Percentiles rank a stretch among this genome's conserved stretches.
Evolutionary conservation across 805 yeast genomes (phyloP).

Genomic region (Alloascoidea hylecoeti): DNA sequence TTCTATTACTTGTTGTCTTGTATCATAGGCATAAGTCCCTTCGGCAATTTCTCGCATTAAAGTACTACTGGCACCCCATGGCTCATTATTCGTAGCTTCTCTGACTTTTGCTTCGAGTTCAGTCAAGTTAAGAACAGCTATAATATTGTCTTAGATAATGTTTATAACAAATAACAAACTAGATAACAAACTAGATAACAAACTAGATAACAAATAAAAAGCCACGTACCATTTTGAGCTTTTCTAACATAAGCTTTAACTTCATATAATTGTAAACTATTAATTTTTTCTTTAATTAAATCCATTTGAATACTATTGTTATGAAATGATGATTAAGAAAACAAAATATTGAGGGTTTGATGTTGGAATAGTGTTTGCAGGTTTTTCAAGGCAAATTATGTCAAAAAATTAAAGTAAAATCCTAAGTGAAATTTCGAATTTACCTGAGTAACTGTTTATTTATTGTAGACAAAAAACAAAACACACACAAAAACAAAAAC

Average conservation of each 20-base stretch:
- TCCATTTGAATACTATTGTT: no score
- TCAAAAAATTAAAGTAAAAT: no score
- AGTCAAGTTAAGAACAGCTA: constrained; percentile 78
- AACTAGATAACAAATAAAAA: neutral
- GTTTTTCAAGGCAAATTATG: no score
- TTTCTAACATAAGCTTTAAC: constrained; percentile 95
- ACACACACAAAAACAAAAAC: no score
- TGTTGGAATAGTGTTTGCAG: no score
- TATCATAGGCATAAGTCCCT: constrained; percentile 53
- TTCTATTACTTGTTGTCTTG: neutral
- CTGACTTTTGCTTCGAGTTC: constrained; percentile 84
- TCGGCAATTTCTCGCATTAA: constrained; percentile 92
- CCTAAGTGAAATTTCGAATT: no score
- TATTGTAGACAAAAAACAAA: no score
- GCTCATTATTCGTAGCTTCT: constrained; percentile 97
- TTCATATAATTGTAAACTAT: constrained; percentile 82
- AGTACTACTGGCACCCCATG: constrained; percentile 93
- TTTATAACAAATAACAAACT: no score
- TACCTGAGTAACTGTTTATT: no score
- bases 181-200: no score
- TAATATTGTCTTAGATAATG: neutral
- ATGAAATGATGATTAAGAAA: no score
- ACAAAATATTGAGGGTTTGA: no score
- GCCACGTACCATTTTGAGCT: constrained; percentile 68
- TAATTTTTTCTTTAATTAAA: constrained; percentile 64